Evolutionary conservation across 306 rosid genomes (phyloP), one percentile per base, ranked within the genome.

Genomic region (Cicer yamashitae): DNA sequence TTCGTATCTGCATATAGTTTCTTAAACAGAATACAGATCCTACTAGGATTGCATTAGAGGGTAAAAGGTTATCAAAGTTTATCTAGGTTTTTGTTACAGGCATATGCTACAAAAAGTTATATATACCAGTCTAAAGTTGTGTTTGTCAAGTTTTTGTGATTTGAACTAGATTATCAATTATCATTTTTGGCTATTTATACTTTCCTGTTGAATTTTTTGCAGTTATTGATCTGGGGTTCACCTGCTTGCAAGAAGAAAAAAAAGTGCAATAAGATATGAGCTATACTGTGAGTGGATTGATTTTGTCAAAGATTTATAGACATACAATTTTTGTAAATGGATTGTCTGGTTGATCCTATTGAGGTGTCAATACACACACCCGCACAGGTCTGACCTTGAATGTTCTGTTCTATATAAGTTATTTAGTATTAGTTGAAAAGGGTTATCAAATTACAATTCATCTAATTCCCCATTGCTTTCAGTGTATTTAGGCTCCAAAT

Each of bases 21-120:
- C 53, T 77, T 50, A 63, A 59, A 60, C 40, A 48, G 14, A 65
- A 41, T 65, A 44, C 70, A 8, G 63, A 71, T n/a, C 66, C 8
- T 53, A 15, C 22, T 6, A 25, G 78, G 70, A 76, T 62, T 70
- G 14, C 45, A 10, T 71, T 15, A 5, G 22, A 41, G 12, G 57
- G 14, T 41, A 17, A 39, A 64, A 76, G 38, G 45, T 37, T 13
- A 47, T 71, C 48, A 40, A 6, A 72, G 65, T 8, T 60, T n/a
- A 39, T 60, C 8, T 7, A 48, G 63, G 54, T 50, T 59, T 41
- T 43, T 17, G 34, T 77, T 63, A 44, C 39, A n/a, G 69, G 37
- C 74, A 64, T 20, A 20, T 45, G 8, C 10, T 70, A 10, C 7
- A 25, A 30, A 37, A 20, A 18, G 1, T 52, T 20, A 13, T 58